Evolutionary conservation across 352 stramenopile genomes (phyloP).

Genomic region (Thraustochytrium aureum): DNA sequence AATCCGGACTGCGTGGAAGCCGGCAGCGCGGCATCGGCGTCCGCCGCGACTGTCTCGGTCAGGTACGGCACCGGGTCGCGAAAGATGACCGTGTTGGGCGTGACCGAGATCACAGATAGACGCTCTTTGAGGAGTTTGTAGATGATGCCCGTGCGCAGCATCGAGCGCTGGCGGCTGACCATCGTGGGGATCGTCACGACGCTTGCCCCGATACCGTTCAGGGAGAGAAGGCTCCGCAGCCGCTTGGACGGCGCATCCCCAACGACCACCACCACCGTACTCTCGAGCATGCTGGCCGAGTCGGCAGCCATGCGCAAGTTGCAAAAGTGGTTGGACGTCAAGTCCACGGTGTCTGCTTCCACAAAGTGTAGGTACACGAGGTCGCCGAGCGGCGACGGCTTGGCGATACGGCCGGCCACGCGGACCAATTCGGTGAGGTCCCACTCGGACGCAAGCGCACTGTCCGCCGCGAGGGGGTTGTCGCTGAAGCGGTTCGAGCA

Average conservation of each 20-base stretch:
- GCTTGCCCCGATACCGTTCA: too few species aligned
- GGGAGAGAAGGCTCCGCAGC: too few species aligned
- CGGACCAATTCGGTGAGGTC: not conserved
- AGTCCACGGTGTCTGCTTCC: not conserved
- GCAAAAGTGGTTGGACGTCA: not conserved
- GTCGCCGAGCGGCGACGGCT: not conserved
- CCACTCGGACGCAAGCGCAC: not conserved
- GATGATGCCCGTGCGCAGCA: not conserved
- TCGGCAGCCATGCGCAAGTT: not conserved
- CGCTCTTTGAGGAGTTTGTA: not conserved
- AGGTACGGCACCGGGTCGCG: not conserved
- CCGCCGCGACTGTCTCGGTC: not conserved
- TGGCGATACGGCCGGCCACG: not conserved
- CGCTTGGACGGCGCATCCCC: too few species aligned
- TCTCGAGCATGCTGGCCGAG: too few species aligned
- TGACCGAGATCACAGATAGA: not conserved
- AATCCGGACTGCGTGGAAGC: not conserved
- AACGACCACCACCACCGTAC: too few species aligned
- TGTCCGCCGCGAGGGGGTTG: not conserved
- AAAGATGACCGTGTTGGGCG: not conserved
- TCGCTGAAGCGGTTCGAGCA: not conserved
- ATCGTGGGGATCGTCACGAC: too few species aligned
- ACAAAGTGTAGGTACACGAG: not conserved
- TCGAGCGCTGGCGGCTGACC: too few species aligned
- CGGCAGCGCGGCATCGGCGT: not conserved